Evolutionary conservation across 139 green algal genomes (phyloP), one percentile per base, ranked within the genome.

Genomic region (Trebouxia sp.): DNA sequence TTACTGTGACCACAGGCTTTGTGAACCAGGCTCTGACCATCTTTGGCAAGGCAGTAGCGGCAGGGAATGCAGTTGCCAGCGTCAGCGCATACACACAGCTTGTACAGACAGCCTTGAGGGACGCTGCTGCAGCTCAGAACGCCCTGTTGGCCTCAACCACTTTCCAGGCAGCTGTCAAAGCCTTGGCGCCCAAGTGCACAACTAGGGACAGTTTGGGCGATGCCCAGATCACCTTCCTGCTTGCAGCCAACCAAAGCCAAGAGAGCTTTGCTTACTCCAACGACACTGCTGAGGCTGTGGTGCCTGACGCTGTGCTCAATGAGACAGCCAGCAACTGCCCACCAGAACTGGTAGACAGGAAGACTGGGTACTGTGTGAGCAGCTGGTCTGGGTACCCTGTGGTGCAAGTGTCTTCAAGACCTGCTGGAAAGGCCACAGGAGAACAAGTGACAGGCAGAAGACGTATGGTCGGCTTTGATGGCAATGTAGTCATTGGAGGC

Each of bases 401-500:
- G 45, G 30, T 7, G 10, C 45, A 79, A 30, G 74, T 42, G n/a
- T 22, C 42, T 7, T 45, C 45, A 15, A 65, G 41, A 28, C 43
- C 74, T 35, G 47, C 42, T 22, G 32, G n/a, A 30, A 38, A 65
- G 32, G 62, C 35, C 43, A 22, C 26, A 72, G 62, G 62, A 35
- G 74, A 66, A 30, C 47, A 65, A 30, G 47, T 65, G 35, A 10
- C 35, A 26, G 42, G 42, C 32, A 43, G 37, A 39, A 53, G 74
- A 30, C 47, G 24, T 20, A 35, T 62, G 17, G 74, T 65, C 17
- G 74, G 45, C 45, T 47, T 66, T 65, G 74, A 55, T 45, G 37
- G 42, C 17, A 79, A 79, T 55, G 50, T 79, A 30, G 74, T 79
- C 11, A 47, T 79, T 30, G 74, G 74, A n/a, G 74, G 74, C 32